Evolutionary conservation across 495 filamentous ascomycete species (phyloP), one percentile per base, ranked within the genome.

Genomic region (Collariella sp.): DNA sequence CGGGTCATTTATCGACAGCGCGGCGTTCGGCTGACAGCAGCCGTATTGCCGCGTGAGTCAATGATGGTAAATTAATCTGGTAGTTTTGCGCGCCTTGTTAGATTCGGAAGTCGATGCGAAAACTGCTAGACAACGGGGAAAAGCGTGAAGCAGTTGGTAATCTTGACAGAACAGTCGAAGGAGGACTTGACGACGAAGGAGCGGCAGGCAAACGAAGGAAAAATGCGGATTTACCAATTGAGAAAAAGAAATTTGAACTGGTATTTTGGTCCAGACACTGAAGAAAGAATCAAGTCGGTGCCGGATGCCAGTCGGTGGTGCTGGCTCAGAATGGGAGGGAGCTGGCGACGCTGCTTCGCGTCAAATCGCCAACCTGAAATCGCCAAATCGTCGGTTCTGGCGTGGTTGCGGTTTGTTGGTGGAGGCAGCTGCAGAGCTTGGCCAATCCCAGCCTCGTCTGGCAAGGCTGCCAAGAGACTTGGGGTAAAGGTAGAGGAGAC

Each of bases 301-400:
- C 26, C 46, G 51, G 42, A 6, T 56, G 48, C 40, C 41, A 40
- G 43, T 43, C 40, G 55, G 41, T 10, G 42, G 47, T 49, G 49
- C 38, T 59, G 53, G 52, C 41, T 45, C 26, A 29, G 33, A 31
- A 39, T n/a, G 44, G 38, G 41, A 44, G 42, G 18, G 18, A 52
- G 36, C 9, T 19, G 36, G 26, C 40, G 29, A 29, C 52, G 31
- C 33, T 48, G 55, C 35, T 60, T 60, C 60, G 60, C 62, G 62
- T 61, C 61, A 57, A 58, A 57, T 50, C 50, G 48, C 56, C 56
- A 58, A n/a, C n/a, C n/a, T n/a, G n/a, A n/a, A 58, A 58, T 50
- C 50, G 23, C 40, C 50, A n/a, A 51, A 29, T 22, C 44, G n/a
- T 29, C 20, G 41, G 39, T 36, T 50, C 36, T 54, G 51, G 55